A percentile compares a stretch with the other conserved stretches of the same genome.
These are phyloP conservation scores for Kalmusia sp. DNA, from an alignment of 2,329 filamentous ascomycete genomes.

Conservation along the genomic window DNA sequence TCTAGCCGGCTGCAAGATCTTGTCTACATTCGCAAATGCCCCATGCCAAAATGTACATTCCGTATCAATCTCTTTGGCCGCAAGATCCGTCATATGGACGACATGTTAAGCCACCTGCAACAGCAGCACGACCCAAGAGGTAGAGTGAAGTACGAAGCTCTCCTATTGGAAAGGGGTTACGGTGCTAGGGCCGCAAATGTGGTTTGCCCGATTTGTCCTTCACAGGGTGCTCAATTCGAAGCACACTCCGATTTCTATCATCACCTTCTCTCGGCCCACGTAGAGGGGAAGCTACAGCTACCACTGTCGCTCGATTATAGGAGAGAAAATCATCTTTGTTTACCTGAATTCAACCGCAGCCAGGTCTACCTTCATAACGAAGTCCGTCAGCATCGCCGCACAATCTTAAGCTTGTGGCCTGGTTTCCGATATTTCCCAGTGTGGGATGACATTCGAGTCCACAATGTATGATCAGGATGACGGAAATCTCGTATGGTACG, in stretches of 20 bases:
- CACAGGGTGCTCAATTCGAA: neutral
- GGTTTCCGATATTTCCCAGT: slow-evolving; percentile 8
- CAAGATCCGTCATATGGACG: neutral
- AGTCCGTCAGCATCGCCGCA: slow-evolving; percentile 16
- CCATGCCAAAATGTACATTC: neutral
- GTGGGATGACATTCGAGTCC: no score
- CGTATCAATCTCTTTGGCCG: neutral
- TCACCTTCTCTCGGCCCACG: slow-evolving; percentile 13
- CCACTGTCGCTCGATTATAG: neutral
- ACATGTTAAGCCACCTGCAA: slow-evolving; percentile 10
- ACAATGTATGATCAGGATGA: no score
- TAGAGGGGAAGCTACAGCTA: no score
- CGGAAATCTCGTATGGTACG: no score
- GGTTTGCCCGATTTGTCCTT: slow-evolving; percentile 16
- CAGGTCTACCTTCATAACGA: neutral
- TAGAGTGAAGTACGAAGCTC: slow-evolving; percentile 1
- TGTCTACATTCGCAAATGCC: neutral
- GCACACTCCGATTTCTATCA: slow-evolving; percentile 4
- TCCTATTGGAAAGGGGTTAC: slow-evolving; percentile 14
- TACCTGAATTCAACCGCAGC: neutral
- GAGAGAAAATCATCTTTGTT: neutral
- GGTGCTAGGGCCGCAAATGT: slow-evolving; percentile 2
- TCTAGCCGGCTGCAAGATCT: neutral
- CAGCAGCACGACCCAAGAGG: slow-evolving; percentile 11
- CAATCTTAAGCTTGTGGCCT: slow-evolving; percentile 17